Conservation (phyloP, 306 rosid genomes). For the Dryas alaskensis region DNA sequence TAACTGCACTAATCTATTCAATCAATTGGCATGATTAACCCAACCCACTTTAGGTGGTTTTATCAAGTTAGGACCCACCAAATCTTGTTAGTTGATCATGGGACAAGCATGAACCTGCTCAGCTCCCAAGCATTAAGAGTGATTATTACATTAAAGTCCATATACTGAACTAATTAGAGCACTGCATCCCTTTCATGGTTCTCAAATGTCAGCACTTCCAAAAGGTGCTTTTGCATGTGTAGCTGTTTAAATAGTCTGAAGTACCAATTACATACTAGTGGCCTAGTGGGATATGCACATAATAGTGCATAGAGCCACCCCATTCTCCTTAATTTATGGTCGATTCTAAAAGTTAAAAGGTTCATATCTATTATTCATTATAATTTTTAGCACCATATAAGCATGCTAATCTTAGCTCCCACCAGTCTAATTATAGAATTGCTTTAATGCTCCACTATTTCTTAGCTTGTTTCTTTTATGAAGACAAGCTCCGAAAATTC, state of each 20-base stretch:
- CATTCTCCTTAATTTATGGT: slow-evolving; percentile 5
- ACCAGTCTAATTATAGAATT: slow-evolving; percentile 10
- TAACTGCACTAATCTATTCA: slow-evolving; percentile 18
- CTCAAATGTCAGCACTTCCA: background rate
- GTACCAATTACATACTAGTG: background rate
- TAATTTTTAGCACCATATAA: background rate
- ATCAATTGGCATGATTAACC: slow-evolving; percentile 24
- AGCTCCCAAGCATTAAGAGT: slow-evolving; percentile 15
- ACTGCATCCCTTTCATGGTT: background rate
- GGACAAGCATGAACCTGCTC: slow-evolving; percentile 32
- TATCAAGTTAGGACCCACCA: slow-evolving; percentile 38
- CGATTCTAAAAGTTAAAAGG: slow-evolving; percentile 6
- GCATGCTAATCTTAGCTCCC: slow-evolving; percentile 16
- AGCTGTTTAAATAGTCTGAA: slow-evolving; percentile 1
- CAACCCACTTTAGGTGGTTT: slow-evolving; percentile 31
- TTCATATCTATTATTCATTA: background rate
- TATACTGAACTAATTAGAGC: slow-evolving; percentile 10
- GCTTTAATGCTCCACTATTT: slow-evolving; percentile 41
- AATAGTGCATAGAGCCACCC: background rate
- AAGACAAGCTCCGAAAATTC: slow-evolving; percentile 25
- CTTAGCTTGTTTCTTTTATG: slow-evolving; percentile 1
- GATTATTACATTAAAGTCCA: slow-evolving; percentile 11
- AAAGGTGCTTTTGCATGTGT: slow-evolving; percentile 3
- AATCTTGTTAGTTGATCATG: slow-evolving; percentile 46
- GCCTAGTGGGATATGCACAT: background rate